Base-by-base conservation (phyloP, 108 stramenopile species). In the Parietichytrium sp. region DNA sequence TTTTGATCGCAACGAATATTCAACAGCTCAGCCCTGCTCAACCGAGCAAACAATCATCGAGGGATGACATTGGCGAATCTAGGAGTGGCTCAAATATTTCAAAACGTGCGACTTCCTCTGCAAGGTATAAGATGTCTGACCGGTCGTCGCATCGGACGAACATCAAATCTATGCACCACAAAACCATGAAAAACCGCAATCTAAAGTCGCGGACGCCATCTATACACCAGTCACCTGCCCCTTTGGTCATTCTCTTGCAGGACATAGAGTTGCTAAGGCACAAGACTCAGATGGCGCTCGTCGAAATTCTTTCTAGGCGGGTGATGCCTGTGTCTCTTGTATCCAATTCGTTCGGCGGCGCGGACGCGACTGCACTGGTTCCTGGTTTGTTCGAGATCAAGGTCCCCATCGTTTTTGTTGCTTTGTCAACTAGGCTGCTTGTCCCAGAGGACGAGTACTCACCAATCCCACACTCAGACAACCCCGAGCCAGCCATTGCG, bases 211-310 rank as follows among this genome's bases (percentile, higher is more conserved):
- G n/a, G n/a, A n/a, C n/a, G n/a, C n/a, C n/a, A n/a, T n/a, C 49
- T 50, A 50, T 50, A 18, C 49, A 50, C 18, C 61, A 72, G 20
- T 45, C 61, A 8, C 61, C 61, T 1, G 23, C 61, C 6, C 61
- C 61, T 23, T 72, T 72, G 36, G 61, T 72, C 6, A 45, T 72
- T 42, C 36, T 72, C 20, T 42, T 72, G 15, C 61, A 72, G 45
- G 61, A 25, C 20, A 42, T 72, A 20, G 61, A 72, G 61, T 42
- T 33, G 16, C 33, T 72, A 10, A 72, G 20, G 15, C 61, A 72
- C 20, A 20, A 38, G 1, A 45, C 61, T 7, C 61, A 72, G 20
- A 72, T 72, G 61, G 61, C 61, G 1, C 33, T 72, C 1, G 61
- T 72, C 2, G 61, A 72, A 42, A 72, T 72, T n/a, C 36, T 72